These are phyloP conservation scores for Heliosperma pusillum DNA, from an alignment of 148 eudicot genomes.

Conservation along the genomic window DNA sequence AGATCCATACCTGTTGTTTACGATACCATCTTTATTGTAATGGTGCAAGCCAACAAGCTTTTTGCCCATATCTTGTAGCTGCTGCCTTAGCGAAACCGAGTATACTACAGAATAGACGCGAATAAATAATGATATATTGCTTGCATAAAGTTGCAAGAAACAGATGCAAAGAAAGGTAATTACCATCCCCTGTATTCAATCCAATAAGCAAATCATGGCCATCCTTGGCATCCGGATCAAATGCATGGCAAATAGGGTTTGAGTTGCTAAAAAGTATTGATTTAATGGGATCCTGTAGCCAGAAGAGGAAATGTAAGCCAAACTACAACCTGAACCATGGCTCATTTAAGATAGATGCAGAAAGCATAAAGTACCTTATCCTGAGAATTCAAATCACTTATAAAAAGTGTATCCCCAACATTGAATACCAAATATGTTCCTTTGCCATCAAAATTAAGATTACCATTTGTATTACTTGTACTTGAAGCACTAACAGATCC, in stretches of 20 bases:
- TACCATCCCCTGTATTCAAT: constrained; percentile 84
- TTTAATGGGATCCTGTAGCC: constrained; percentile 76
- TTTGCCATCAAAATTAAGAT: constrained; percentile 71
- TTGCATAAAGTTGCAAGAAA: neutral
- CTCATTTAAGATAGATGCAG: neutral
- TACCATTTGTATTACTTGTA: constrained; percentile 34
- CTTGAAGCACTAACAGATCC: constrained; percentile 61
- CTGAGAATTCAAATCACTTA: constrained; percentile 79
- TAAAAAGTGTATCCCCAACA: constrained; percentile 83
- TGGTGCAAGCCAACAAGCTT: constrained; percentile 90
- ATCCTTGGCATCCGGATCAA: constrained; percentile 81
- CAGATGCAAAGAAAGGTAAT: constrained; percentile 13
- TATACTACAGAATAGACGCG: constrained; percentile 47
- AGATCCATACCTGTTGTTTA: constrained; percentile 69
- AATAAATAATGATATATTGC: neutral
- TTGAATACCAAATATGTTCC: constrained; percentile 83
- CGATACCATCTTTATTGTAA: constrained; percentile 80
- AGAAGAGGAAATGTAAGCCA: constrained; percentile 18
- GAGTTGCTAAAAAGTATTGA: constrained; percentile 78
- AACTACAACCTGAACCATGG: constrained; percentile 2
- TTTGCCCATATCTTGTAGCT: constrained; percentile 82
- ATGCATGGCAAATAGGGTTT: constrained; percentile 93
- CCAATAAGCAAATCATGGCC: constrained; percentile 92
- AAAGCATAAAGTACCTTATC: constrained; percentile 59
- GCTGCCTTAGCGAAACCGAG: constrained; percentile 81